Evolutionary conservation across 2,329 filamentous ascomycete genomes (phyloP), one percentile per base, ranked within the genome.

Genomic region (Chrysosporium keratinophilum): DNA sequence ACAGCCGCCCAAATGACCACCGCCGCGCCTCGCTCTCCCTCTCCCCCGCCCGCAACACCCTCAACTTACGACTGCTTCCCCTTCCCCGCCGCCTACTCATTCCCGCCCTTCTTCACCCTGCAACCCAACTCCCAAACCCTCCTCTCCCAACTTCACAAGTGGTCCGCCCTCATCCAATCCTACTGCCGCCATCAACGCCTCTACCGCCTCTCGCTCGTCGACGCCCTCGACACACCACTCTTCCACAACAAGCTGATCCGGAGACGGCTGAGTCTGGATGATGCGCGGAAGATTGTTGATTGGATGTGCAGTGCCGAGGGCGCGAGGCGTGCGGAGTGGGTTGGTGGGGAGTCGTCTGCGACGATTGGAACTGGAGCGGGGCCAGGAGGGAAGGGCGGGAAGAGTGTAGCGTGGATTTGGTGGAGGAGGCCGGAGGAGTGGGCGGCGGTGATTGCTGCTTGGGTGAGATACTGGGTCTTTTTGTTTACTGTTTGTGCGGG

Each of bases 391-490:
- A 28, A 3, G 23, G 64, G 58, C 58, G 70, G 67, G n/a, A 76
- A 75, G 40, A 77, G 81, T 41, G 73, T 81, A 11, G 82, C 78
- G 15, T 91, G 84, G 77, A 73, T 96, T 2, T 95, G 83, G 73
- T 97, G 91, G 91, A 79, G 81, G 58, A 85, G 81, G 63, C 84
- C 86, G 0, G 88, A 94, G 65, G 91, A 97, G 73, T 98, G 93
- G 91, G 93, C 89, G 1, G 80, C 77, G 34, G 66, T 83, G 56
- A 73, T 97, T 41, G 85, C 85, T 68, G 79, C 75, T 42, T 97
- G 88, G 83, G 85, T 68, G 57, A 52, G 62, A 59, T 17, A 9
- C 20, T 9, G 7, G 12, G 5, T n/a, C 5, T 10, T 50, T 34
- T 42, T 40, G 23, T 33, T 34, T 34, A 10, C 12, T 40, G 20